Percentiles rank a stretch among this genome's conserved stretches.
These are phyloP conservation scores for Aotearoamyces nothofagi DNA, from an alignment of 2,329 filamentous ascomycete species.

Conservation along the genomic window DNA sequence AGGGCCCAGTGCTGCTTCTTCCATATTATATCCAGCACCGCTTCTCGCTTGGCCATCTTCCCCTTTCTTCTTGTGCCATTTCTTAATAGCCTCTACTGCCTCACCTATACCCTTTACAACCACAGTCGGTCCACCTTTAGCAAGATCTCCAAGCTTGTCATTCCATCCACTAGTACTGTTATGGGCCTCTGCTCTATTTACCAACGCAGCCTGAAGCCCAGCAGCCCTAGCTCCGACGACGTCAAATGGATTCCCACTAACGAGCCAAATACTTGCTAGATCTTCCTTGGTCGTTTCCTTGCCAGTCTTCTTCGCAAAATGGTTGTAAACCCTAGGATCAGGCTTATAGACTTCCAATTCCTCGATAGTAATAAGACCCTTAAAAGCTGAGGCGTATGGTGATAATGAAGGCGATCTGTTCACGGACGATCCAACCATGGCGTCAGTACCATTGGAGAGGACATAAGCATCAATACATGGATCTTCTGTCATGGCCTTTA, in stretches of 20 bases:
- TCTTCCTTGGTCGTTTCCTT: constrained; percentile 17
- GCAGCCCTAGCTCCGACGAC: constrained; percentile 44
- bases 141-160: constrained; percentile 38
- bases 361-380: constrained; percentile 46
- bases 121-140: constrained; percentile 31
- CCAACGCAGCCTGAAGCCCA: constrained; percentile 50
- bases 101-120: constrained; percentile 40
- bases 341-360: constrained; percentile 48
- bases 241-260: constrained; percentile 63
- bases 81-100: constrained; percentile 27
- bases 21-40: constrained; percentile 2
- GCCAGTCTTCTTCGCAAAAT: constrained; percentile 20
- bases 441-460: constrained; percentile 54
- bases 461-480: constrained; percentile 33
- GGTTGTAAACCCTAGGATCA: constrained; percentile 40
- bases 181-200: constrained; percentile 39
- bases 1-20: constrained; percentile 1
- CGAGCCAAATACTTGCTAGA: constrained; percentile 42
- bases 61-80: constrained; percentile 15
- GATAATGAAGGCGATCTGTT: constrained; percentile 38
- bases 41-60: too few relatives aligned
- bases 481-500: constrained; percentile 29
- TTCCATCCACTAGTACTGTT: constrained; percentile 36
- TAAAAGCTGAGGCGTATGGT: constrained; percentile 29
- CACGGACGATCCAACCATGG: constrained; percentile 48